These are phyloP conservation scores for Carex pumila DNA, from an alignment of 176 grass and related monocot species.

Conservation along the genomic window DNA sequence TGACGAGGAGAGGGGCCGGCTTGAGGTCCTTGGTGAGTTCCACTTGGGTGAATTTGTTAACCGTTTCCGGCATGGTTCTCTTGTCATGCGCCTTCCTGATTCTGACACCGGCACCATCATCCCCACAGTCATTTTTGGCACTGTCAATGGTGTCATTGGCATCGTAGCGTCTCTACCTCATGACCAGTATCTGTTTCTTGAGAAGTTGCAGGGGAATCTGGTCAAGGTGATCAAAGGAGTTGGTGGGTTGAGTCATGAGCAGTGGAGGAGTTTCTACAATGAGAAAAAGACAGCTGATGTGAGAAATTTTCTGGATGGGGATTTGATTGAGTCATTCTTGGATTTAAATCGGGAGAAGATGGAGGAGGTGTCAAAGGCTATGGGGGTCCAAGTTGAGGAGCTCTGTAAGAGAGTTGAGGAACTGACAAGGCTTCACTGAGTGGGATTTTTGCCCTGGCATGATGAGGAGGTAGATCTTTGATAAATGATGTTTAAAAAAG, in stretches of 20 bases:
- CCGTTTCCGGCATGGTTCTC: slow-evolving; percentile 65
- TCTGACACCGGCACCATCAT: slow-evolving; percentile 58
- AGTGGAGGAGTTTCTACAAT: slow-evolving; percentile 84
- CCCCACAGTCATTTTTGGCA: slow-evolving; percentile 81
- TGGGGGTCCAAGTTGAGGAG: slow-evolving; percentile 67
- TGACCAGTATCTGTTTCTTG: slow-evolving; percentile 69
- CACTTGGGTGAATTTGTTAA: slow-evolving; percentile 92
- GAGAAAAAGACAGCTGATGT: slow-evolving; percentile 59
- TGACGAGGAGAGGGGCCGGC: slow-evolving; percentile 72
- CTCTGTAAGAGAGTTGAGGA: slow-evolving; percentile 88
- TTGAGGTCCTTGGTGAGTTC: slow-evolving; percentile 85
- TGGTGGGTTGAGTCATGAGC: slow-evolving; percentile 69
- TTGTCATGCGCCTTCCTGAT: slow-evolving; percentile 73
- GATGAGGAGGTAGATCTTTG: not conserved
- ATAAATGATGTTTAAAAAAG: not conserved
- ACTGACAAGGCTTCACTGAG: slow-evolving; percentile 79
- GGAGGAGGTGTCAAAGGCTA: slow-evolving; percentile 64
- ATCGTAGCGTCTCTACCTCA: slow-evolving; percentile 74
- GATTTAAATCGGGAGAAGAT: slow-evolving; percentile 64
- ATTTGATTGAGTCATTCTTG: slow-evolving; percentile 89
- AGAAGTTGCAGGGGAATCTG: slow-evolving; percentile 70
- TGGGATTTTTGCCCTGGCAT: not conserved
- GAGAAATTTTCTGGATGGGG: slow-evolving; percentile 72
- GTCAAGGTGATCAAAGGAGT: slow-evolving; percentile 88
- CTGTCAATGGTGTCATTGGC: slow-evolving; percentile 83